Evolutionary conservation across 179 eudicot genomes (phyloP).

Genomic region (Silene coronaria): DNA sequence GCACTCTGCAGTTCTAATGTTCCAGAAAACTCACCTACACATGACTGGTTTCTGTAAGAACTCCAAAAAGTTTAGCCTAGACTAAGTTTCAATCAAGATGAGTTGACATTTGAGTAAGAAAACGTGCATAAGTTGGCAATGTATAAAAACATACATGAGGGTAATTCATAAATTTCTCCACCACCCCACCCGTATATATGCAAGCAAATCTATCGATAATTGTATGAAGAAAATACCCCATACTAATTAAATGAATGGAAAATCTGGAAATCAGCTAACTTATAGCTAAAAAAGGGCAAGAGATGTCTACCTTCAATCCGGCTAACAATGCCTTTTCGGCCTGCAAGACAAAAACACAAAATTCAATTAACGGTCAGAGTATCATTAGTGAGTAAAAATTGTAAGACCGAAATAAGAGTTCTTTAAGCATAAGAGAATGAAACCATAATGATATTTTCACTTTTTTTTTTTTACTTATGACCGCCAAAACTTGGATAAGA

Average conservation of each 20-base stretch:
- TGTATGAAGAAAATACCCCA: background rate
- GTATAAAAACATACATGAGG: too few relatives aligned
- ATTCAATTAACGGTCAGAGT: constrained; percentile 9
- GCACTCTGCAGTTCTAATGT: constrained; percentile 72
- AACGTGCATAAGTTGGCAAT: too few relatives aligned
- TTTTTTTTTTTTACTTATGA: too few relatives aligned
- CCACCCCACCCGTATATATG: background rate
- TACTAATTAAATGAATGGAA: background rate
- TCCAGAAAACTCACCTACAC: constrained; percentile 75
- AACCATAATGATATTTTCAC: too few relatives aligned
- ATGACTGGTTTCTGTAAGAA: background rate
- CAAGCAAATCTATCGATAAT: background rate
- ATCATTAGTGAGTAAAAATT: background rate
- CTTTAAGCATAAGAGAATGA: background rate
- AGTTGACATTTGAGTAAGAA: too few relatives aligned
- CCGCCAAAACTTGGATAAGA: background rate
- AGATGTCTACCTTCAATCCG: constrained; percentile 40
- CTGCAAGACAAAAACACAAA: constrained; percentile 31
- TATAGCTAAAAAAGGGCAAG: background rate
- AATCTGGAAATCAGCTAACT: background rate
- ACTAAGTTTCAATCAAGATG: background rate
- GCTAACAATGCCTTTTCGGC: constrained; percentile 35
- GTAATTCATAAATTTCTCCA: background rate
- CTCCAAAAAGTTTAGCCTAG: background rate
- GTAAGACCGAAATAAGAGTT: background rate